A percentile compares a stretch with the other conserved stretches of the same genome.
Conservation (phyloP, 2,329 filamentous ascomycete genomes). For the Diplodia seriata region DNA sequence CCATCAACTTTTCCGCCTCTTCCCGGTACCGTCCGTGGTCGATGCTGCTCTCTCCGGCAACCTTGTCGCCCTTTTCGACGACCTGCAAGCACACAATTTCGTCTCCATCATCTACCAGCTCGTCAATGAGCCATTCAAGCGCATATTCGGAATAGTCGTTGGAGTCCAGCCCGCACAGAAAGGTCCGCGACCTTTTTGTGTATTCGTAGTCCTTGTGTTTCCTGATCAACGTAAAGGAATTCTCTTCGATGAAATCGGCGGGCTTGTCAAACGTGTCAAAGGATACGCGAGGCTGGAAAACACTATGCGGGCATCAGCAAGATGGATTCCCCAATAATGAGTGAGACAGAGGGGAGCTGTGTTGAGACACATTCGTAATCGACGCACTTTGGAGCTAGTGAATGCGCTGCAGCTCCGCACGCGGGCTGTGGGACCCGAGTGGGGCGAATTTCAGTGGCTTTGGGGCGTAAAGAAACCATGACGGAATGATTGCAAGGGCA, state of each 20-base stretch:
- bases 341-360: too few relatives aligned
- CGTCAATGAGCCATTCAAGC: conserved; percentile 88
- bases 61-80: conserved; percentile 80
- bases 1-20: conserved; percentile 76
- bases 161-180: conserved; percentile 89
- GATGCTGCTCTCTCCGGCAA: conserved; percentile 65
- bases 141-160: conserved; percentile 93
- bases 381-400: conserved; percentile 22
- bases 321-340: neutral
- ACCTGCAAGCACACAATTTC: conserved; percentile 91
- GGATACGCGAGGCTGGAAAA: conserved; percentile 72
- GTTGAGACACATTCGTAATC: conserved; percentile 10
- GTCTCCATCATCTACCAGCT: conserved; percentile 91
- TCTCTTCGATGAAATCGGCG: conserved; percentile 63
- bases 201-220: conserved; percentile 87
- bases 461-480: conserved; percentile 2
- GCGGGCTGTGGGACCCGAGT: conserved; percentile 16
- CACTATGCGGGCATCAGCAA: conserved; percentile 49
- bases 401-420: conserved; percentile 4
- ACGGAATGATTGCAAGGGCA: conserved; percentile 25
- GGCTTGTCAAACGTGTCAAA: conserved; percentile 77
- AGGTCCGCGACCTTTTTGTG: conserved; percentile 81
- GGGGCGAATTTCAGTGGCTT: conserved; percentile 4
- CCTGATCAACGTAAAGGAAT: conserved; percentile 80
- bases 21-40: conserved; percentile 75